Evolutionary conservation across 2,329 filamentous ascomycete genomes (phyloP), one percentile per base, ranked within the genome.

Genomic region (Diaporthe eres): DNA sequence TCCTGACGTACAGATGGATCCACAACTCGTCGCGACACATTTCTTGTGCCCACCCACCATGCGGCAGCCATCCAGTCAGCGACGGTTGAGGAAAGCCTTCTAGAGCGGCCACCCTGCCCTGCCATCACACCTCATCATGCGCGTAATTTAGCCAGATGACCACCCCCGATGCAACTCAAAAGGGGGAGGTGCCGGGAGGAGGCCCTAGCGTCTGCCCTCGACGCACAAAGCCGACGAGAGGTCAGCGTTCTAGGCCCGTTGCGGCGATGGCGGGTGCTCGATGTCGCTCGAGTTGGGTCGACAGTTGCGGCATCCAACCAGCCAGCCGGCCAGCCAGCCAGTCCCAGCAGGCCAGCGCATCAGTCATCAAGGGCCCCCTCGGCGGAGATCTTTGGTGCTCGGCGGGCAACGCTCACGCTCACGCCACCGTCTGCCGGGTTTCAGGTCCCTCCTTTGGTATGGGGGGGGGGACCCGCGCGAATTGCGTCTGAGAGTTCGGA

Each of bases 111-210:
- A 31, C 47, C 10, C 31, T 37, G 34, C 55, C 58, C 71, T 51
- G 71, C 71, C 49, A 57, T 65, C 71, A 73, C 57, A 63, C 71
- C 49, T 25, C 58, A 73, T 55, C 47, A 65, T 73, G 71, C 58
- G 51, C 71, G 71, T 65, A 73, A 72, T 65, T 55, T 65, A 73
- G 58, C 58, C 60, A 65, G 71, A 65, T 65, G 58, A 65, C 58
- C 47, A 65, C 19, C 58, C 65, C 47, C 12, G 71, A 65, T 73
- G 58, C 58, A 55, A 55, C 71, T 55, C 22, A 34, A 65, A 65
- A 47, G 71, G 58, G 58, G 71, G 58, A 55, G 42, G 58, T 61
- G 58, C n/a, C 49, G 37, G 71, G 71, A 55, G 31, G 49, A 44
- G 49, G 47, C 71, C 34, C 58, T 47, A 73, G 71, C 71, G 71